phyloP scores from a whole-genome alignment of 768 basidiomycete genomes.

The Agaricus subrufescens region DNA sequence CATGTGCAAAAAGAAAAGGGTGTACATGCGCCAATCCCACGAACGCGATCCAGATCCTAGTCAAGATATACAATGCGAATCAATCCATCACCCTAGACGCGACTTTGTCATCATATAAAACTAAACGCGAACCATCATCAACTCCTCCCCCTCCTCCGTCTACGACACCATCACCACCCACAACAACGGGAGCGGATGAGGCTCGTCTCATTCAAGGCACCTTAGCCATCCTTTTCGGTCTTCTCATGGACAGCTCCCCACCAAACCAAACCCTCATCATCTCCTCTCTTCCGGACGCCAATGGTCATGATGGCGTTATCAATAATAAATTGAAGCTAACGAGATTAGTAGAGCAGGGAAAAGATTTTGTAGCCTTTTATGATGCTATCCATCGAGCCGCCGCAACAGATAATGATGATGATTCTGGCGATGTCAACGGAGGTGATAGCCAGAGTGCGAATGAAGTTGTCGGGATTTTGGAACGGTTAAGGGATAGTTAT shows the following conservation, averaged over 20 bases:
- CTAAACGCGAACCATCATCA: conserved; percentile 14
- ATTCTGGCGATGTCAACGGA: background rate
- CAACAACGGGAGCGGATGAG: conserved; percentile 34
- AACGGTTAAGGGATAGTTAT: conserved; percentile 28
- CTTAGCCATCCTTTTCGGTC: conserved; percentile 67
- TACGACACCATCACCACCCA: conserved; percentile 13
- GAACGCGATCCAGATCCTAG: conserved; percentile 47
- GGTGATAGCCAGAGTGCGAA: conserved; percentile 30
- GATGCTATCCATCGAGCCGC: conserved; percentile 17
- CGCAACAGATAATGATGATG: background rate
- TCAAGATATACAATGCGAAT: conserved; percentile 42
- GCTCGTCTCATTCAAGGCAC: conserved; percentile 63
- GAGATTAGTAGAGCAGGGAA: conserved; percentile 38
- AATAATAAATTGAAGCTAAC: conserved; percentile 22
- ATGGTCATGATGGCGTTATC: background rate
- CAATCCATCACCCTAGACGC: conserved; percentile 11
- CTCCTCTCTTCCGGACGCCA: conserved; percentile 17
- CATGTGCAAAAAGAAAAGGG: conserved; percentile 34
- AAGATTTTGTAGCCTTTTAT: conserved; percentile 47
- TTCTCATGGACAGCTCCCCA: conserved; percentile 38
- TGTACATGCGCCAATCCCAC: conserved; percentile 49
- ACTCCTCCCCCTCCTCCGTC: conserved; percentile 15
- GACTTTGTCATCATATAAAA: conserved; percentile 7
- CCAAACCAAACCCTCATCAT: conserved; percentile 34
- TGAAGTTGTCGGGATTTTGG: conserved; percentile 52